Percentiles rank a stretch among this genome's conserved stretches.
Conservation (phyloP, 805 yeast species). For the Schwanniomyces polymorphus region DNA sequence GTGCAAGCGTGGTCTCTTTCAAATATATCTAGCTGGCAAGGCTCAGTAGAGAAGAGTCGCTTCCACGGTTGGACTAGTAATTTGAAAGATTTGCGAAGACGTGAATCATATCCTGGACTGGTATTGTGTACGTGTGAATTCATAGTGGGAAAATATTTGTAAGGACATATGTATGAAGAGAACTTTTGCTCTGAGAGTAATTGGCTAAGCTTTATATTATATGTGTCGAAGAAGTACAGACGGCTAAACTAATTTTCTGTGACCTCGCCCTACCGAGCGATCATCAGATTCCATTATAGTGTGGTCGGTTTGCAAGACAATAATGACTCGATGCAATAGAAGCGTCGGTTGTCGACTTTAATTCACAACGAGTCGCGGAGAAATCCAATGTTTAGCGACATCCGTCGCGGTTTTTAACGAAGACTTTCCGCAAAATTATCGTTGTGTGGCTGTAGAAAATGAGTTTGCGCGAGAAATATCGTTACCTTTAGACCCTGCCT, state of each 20-base stretch:
- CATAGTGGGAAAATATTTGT: background rate
- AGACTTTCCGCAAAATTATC: too few species aligned
- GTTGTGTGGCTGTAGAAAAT: too few species aligned
- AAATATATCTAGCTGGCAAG: background rate
- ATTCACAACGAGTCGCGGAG: too few species aligned
- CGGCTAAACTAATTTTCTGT: background rate
- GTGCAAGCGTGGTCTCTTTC: constrained; percentile 4
- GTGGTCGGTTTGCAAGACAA: background rate
- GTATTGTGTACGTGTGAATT: background rate
- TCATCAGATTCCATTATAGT: background rate
- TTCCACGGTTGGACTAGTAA: background rate
- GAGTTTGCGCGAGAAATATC: too few species aligned
- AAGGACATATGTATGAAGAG: background rate
- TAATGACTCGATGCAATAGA: background rate
- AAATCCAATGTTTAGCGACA: too few species aligned
- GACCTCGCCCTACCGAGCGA: background rate
- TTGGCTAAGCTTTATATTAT: too few species aligned
- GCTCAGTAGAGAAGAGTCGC: background rate
- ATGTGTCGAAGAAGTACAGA: background rate
- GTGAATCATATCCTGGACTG: background rate
- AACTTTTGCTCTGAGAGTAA: too few species aligned
- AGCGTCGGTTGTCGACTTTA: background rate
- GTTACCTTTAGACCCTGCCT: too few species aligned
- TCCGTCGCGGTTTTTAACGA: too few species aligned
- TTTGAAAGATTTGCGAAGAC: background rate